Evolutionary conservation across 2,329 filamentous ascomycete genomes (phyloP).

Genomic region (Berkeleyomyces rouxiae): DNA sequence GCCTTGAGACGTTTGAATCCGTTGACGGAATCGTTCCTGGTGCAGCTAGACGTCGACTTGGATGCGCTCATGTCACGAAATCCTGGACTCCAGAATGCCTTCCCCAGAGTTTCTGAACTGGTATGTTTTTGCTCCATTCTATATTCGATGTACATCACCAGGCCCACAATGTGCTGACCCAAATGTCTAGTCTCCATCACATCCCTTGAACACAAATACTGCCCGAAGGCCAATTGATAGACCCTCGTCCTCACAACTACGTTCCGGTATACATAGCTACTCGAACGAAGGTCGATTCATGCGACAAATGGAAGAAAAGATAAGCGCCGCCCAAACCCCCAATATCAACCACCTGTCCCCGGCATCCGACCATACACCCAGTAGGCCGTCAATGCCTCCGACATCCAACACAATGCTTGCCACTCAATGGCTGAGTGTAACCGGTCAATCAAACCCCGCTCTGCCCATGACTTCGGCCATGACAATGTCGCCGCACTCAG

Average conservation of each 20-base stretch:
- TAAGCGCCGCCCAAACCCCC: slow-evolving; percentile 24
- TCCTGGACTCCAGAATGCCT: slow-evolving; percentile 37
- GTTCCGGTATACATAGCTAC: slow-evolving; percentile 27
- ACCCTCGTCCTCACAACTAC: neutral
- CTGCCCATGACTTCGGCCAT: neutral
- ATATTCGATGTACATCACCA: neutral
- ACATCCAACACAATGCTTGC: neutral
- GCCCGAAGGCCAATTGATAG: neutral
- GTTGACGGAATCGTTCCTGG: slow-evolving; percentile 83
- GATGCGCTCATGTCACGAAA: slow-evolving; percentile 52
- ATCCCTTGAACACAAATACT: neutral
- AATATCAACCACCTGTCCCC: slow-evolving; percentile 23
- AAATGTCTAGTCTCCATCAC: neutral
- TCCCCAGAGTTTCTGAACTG: slow-evolving; percentile 35
- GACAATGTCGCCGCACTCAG: neutral
- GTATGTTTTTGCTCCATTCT: slow-evolving; percentile 25
- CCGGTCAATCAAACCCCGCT: neutral
- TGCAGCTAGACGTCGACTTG: slow-evolving; percentile 83
- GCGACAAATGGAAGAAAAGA: slow-evolving; percentile 25
- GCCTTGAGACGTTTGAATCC: slow-evolving; percentile 77
- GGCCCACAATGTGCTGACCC: neutral
- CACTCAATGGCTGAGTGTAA: neutral
- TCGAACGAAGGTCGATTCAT: slow-evolving; percentile 29
- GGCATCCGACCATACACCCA: neutral
- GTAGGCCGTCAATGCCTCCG: neutral